Base-by-base conservation (phyloP, 164 flowering plant species). In the Vitis amurensis region DNA sequence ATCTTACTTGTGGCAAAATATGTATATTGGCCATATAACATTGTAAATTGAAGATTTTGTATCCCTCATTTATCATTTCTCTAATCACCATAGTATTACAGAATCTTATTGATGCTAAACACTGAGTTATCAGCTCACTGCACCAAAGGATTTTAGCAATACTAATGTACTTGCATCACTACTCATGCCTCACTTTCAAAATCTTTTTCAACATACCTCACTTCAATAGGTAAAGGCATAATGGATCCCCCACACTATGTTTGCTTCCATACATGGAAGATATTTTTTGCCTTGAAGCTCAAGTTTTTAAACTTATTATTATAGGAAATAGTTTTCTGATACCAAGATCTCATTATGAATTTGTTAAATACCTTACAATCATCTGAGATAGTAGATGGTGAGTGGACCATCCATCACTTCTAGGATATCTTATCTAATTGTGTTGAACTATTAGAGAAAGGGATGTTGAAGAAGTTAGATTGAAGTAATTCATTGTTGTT, bases 101-200 rank as follows among this genome's bases (percentile, higher is more conserved):
- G 11, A 17, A n/a, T 57, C 69, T 27, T 57, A 16, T 59, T 53
- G 51, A 37, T 69, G 57, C 49, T 50, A 31, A 48, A 51, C 2
- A 12, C 48, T 50, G 15, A 14, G 19, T 64, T 69, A 70, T 66
- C 85, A 91, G 94, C 85, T 92, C 37, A 27, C 60, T 48, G 74
- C 84, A 8, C 58, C 82, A 9, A 90, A 81, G 81, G 98, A 95
- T 59, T 50, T 77, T 53, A 65, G 74, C 77, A 81, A 71, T 76
- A 66, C 60, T 56, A 74, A 69, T 63, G 17, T 86, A 10, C 81
- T 89, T 53, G 77, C 89, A 27, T 86, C 96, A 52, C 50, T 87
- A 78, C 85, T 96, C 62, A 75, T 86, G 88, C 89, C 97, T 78
- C 97, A 93, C 66, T 92, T 96, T 74, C 98, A 93, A 77, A 93